Base-by-base conservation (phyloP, 23 red algal genomes). In the Rhodosorus marinus region DNA sequence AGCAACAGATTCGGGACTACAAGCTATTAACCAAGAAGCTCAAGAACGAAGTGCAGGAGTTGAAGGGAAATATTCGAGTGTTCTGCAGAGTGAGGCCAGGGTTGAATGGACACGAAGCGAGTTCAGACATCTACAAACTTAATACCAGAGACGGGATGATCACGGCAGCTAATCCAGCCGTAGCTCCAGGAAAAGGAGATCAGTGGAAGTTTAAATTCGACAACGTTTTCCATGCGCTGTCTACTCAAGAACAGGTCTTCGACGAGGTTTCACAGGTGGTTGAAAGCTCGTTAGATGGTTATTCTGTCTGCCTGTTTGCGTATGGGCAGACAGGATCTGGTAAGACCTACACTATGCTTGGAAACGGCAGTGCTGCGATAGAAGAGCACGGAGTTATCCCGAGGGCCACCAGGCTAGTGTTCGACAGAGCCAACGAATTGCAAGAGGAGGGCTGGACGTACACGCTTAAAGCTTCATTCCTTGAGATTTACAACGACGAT, bases 1-100 rank as follows among this genome's bases (percentile, higher is more conserved):
- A 43, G 17, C 11, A 43, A 17, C 38, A 43, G 4, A 46, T 55
- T 31, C 71, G 79, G 5, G 47, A 80, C 30, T 38, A 60, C 20
- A n/a, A n/a, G n/a, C n/a, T n/a, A n/a, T n/a, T n/a, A n/a, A n/a
- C n/a, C n/a, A n/a, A n/a, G n/a, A n/a, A n/a, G n/a, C 60, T 98
- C 1, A 79, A 85, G 67, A 98, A 98, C 52, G 36, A 61, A 53
- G 76, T 98, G 15, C 90, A 98, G 28, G 90, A 98, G 41, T 68
- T 98, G 32, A 98, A 98, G 65, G 90, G 90, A n/a, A 98, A 98
- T 48, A 85, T 98, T 38, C 79, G 90, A 21, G 90, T 98, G 20
- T 98, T 98, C 47, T 98, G 90, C 68, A 60, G 90, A 34, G 59
- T 98, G 33, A 79, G 90, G 20, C 90, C 90, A 14, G 35, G 62